Percentiles rank a stretch among this genome's conserved stretches.
Conservation (phyloP, 352 stramenopile species). For the Globisporangium takayamanum region DNA sequence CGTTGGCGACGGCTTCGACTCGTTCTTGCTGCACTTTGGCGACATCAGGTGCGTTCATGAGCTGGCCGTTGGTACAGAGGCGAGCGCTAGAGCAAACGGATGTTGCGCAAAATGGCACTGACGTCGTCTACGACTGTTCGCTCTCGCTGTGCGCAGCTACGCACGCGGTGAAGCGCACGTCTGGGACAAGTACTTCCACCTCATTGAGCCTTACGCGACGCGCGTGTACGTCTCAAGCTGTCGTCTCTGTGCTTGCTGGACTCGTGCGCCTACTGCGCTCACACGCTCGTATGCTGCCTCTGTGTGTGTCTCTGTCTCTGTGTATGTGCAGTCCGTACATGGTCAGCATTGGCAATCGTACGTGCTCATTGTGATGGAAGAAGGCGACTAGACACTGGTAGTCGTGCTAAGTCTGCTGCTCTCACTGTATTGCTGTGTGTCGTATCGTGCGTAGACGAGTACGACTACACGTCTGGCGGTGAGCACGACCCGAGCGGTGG, state of each 20-base stretch:
- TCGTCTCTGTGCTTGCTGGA: conserved; percentile 4
- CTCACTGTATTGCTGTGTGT: too few species aligned
- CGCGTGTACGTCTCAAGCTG: conserved; percentile 32
- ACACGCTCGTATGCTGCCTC: too few species aligned
- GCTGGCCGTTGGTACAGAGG: too few species aligned
- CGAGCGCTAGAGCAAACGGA: too few species aligned
- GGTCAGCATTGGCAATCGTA: conserved; percentile 75
- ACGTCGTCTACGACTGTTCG: too few species aligned
- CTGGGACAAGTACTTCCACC: conserved; percentile 73
- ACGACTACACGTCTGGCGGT: conserved; percentile 53
- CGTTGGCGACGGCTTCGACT: conserved; percentile 43
- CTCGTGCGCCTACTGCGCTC: too few species aligned
- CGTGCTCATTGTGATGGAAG: conserved; percentile 4
- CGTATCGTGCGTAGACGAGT: conserved; percentile 44
- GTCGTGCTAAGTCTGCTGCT: neutral
- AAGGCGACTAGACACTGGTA: neutral
- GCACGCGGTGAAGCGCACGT: conserved; percentile 48
- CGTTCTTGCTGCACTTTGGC: conserved; percentile 70
- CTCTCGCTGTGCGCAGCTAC: conserved; percentile 56
- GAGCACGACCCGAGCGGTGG: conserved; percentile 50
- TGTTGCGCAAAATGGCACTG: too few species aligned
- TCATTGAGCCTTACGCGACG: conserved; percentile 63
- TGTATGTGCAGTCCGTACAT: conserved; percentile 71
- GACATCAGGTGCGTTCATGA: conserved; percentile 47
- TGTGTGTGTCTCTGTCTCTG: neutral